phyloP scores from a whole-genome alignment of 1,284 basidiomycete species.

The Pseudomicrostroma phylloplanum region DNA sequence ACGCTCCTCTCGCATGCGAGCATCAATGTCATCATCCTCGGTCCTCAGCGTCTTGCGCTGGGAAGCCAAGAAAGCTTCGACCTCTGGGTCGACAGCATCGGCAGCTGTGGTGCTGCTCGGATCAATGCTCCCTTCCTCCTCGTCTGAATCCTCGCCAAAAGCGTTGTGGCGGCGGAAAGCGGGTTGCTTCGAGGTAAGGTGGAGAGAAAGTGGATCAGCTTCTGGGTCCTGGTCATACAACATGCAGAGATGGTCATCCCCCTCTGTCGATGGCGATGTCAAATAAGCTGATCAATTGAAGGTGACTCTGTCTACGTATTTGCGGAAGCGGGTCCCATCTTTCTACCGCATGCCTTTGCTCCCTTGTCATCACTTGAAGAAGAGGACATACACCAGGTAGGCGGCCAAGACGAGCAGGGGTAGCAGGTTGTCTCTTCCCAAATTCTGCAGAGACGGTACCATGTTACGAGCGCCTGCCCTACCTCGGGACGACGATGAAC shows the following conservation, averaged over 20 bases:
- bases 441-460: neutral
- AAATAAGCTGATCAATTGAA: no score
- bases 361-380: neutral
- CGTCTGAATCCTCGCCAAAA: neutral
- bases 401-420: conserved; percentile 1
- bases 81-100: conserved; percentile 5
- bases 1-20: conserved; percentile 5
- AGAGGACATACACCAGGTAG: conserved; percentile 4
- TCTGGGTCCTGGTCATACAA: neutral
- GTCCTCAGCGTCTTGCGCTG: conserved; percentile 6
- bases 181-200: neutral
- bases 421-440: neutral
- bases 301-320: no score
- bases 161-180: neutral
- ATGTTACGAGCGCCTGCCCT: neutral
- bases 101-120: neutral
- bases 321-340: neutral
- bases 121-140: neutral
- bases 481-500: neutral
- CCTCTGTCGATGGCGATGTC: no score
- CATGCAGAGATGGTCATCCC: neutral
- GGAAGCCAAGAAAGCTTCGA: conserved; percentile 5
- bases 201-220: neutral
- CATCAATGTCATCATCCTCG: neutral
- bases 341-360: neutral